Conservation (phyloP, 768 basidiomycete species). For the Lyophyllum semitale region DNA sequence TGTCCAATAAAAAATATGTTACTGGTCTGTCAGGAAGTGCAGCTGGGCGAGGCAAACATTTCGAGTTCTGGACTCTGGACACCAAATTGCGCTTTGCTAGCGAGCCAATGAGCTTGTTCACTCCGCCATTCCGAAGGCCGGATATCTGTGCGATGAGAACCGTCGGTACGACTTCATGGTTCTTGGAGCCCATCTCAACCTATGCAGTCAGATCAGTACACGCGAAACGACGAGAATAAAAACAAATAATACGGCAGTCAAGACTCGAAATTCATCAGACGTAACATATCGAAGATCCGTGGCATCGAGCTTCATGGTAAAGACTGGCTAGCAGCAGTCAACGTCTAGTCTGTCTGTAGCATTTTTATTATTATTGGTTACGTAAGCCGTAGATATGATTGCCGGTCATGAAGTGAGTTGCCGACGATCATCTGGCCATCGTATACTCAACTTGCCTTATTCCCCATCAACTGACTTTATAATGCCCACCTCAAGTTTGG, state of each 20-base stretch:
- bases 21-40: not conserved
- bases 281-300: conserved; percentile 93
- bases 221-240: not conserved
- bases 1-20: conserved; percentile 31
- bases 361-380: too few species aligned
- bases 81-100: conserved; percentile 92
- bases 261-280: conserved; percentile 91
- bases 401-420: not conserved
- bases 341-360: too few species aligned
- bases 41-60: conserved; percentile 58
- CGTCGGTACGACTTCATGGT: conserved; percentile 94
- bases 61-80: conserved; percentile 85
- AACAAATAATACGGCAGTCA: conserved; percentile 74
- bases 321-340: not conserved
- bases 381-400: conserved; percentile 7
- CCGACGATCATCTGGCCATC: not conserved
- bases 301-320: conserved; percentile 87
- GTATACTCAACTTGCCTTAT: not conserved
- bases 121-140: conserved; percentile 87
- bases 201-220: conserved; percentile 30
- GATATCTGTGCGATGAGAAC: conserved; percentile 89
- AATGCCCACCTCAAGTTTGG: conserved; percentile 9
- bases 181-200: conserved; percentile 98
- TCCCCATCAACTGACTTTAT: not conserved
- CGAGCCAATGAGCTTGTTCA: conserved; percentile 89